Conservation (phyloP, 257 asterid species). For the Haberlea rhodopensis region DNA sequence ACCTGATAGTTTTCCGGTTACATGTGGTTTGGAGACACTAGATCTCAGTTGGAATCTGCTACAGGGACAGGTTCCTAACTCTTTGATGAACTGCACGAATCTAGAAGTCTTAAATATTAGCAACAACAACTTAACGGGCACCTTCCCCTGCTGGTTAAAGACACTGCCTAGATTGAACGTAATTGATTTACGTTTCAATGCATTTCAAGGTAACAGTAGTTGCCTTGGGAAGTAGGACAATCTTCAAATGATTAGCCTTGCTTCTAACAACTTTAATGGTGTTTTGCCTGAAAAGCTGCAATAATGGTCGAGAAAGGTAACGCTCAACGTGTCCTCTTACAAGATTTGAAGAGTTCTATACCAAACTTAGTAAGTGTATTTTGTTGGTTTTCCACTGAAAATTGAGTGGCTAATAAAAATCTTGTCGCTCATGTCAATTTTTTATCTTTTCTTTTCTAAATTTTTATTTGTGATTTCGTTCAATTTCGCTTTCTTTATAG, state of each 20-base stretch:
- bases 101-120: constrained; percentile 47
- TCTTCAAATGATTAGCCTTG: constrained; percentile 45
- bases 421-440: background rate
- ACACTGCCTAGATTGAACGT: constrained; percentile 29
- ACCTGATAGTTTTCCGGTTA: constrained; percentile 33
- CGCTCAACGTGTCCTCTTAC: no score
- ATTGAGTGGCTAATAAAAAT: constrained; percentile 25
- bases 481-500: background rate
- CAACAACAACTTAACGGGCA: constrained; percentile 35
- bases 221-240: constrained; percentile 32
- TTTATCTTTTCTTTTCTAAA: no score
- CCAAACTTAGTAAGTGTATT: constrained; percentile 3
- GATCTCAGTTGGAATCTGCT: constrained; percentile 46
- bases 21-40: constrained; percentile 37
- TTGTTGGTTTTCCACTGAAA: constrained; percentile 22
- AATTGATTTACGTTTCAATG: constrained; percentile 34
- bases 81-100: constrained; percentile 39
- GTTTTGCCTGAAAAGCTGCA: constrained; percentile 29
- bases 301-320: constrained; percentile 22
- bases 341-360: no score
- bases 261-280: constrained; percentile 38
- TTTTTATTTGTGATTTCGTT: background rate
- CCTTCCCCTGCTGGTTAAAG: constrained; percentile 44
- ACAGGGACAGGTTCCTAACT: constrained; percentile 41
- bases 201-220: constrained; percentile 34